Evolutionary conservation across 2,329 filamentous ascomycete genomes (phyloP).

Genomic region (Fusarium bactridioides): DNA sequence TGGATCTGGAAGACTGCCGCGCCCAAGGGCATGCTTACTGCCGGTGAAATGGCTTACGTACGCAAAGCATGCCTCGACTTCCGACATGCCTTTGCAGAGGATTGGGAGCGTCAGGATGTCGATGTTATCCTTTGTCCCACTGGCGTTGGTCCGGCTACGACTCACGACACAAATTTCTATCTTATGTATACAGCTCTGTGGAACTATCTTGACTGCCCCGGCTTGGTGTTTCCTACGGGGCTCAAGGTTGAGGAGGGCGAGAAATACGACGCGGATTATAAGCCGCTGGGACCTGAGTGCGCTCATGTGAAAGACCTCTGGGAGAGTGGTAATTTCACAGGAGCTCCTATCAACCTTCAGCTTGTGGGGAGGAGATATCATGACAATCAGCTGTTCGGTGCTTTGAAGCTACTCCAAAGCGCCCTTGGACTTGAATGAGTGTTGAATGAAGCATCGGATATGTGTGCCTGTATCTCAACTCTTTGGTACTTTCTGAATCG

Average conservation of each 20-base stretch:
- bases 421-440: neutral
- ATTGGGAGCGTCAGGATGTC: neutral
- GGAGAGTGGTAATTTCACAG: neutral
- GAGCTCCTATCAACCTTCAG: neutral
- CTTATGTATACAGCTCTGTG: neutral
- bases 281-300: neutral
- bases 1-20: neutral
- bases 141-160: neutral
- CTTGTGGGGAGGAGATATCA: neutral
- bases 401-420: neutral
- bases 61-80: neutral
- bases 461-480: no score
- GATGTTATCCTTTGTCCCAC: neutral
- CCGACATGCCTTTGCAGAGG: neutral
- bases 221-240: neutral
- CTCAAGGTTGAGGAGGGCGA: neutral
- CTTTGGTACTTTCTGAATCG: accelerated
- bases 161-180: neutral
- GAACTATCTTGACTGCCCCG: neutral
- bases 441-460: accelerated
- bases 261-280: neutral
- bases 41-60: neutral
- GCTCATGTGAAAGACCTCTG: neutral
- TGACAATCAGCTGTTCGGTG: neutral
- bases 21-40: neutral